These are phyloP conservation scores for Usnea hakonensis DNA, from an alignment of 495 filamentous ascomycete genomes.

Conservation along the genomic window DNA sequence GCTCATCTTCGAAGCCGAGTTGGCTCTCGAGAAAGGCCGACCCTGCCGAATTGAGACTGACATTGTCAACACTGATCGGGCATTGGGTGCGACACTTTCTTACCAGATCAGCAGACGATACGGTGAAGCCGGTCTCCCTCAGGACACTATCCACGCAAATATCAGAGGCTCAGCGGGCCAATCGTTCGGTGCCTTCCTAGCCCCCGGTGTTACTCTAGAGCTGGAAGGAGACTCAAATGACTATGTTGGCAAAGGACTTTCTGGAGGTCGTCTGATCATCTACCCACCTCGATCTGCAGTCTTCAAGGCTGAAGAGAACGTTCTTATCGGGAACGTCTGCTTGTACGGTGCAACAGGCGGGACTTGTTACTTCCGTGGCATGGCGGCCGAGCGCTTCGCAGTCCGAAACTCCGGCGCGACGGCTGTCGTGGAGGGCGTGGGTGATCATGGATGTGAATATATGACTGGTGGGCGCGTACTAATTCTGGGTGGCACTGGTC, in stretches of 20 bases:
- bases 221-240: conserved; percentile 97
- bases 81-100: conserved; percentile 88
- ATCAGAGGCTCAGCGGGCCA: conserved; percentile 98
- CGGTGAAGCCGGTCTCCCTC: conserved; percentile 82
- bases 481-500: conserved; percentile 85
- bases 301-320: conserved; percentile 97
- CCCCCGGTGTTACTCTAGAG: conserved; percentile 91
- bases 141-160: conserved; percentile 94
- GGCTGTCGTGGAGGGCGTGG: conserved; percentile 93
- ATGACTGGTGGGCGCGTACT: conserved; percentile 97
- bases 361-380: conserved; percentile 94
- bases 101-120: conserved; percentile 94
- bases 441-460: conserved; percentile 98
- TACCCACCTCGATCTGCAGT: conserved; percentile 91
- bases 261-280: conserved; percentile 90
- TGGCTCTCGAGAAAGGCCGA: conserved; percentile 91
- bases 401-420: conserved; percentile 97
- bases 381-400: conserved; percentile 95
- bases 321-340: conserved; percentile 94
- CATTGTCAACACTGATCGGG: conserved; percentile 96
- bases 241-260: conserved; percentile 96
- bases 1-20: conserved; percentile 93
- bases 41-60: conserved; percentile 95
- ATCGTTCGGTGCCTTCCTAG: conserved; percentile 94
- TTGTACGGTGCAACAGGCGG: conserved; percentile 93